Base-by-base conservation (phyloP, 2,329 filamentous ascomycete genomes). In the Fusarium sp. region DNA sequence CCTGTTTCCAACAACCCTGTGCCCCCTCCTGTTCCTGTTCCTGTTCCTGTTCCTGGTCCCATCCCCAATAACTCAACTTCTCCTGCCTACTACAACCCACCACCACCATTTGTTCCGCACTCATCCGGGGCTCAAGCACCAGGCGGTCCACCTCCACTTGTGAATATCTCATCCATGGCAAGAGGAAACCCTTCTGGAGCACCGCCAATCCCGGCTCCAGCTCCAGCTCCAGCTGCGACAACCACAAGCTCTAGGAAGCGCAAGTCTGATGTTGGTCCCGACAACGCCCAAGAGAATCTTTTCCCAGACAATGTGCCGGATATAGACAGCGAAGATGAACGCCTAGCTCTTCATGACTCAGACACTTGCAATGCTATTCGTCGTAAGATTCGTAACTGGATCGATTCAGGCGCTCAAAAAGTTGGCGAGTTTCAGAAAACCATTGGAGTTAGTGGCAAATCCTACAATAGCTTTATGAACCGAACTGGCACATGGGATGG, bases 391-490 rank as follows among this genome's bases (percentile, higher is more conserved):
- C 71, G 66, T 28, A 69, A 42, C 47, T 78, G 75, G 76, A 77
- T 59, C 42, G 75, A 74, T 9, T 77, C 75, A n/a, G 75, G 75
- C 20, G 75, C 75, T 28, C 76, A 77, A 68, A 77, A 77, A 36
- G 83, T 87, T 5, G 85, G 85, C 70, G 85, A 87, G 66, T 82
- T 87, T 48, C 84, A 86, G 63, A 78, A 80, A 17, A 82, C 82
- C 44, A 82, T 84, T 45, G 83, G 83, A 51, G 70, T 79, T 22
- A 85, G 85, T 39, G 79, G 83, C 1, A 69, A 69, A 14, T 77
- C 81, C 13, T 87, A 86, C 69, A 75, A 55, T 48, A 76, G 75
- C 59, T 90, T 90, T 78, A 86, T 90, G 84, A 81, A 82, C n/a
- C 83, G 84, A 76, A 84, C 79, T 31, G 85, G 86, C 10, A 77